Evolutionary conservation across 148 eudicot species (phyloP), one percentile per base, ranked within the genome.

Genomic region (Euryodendron excelsum): DNA sequence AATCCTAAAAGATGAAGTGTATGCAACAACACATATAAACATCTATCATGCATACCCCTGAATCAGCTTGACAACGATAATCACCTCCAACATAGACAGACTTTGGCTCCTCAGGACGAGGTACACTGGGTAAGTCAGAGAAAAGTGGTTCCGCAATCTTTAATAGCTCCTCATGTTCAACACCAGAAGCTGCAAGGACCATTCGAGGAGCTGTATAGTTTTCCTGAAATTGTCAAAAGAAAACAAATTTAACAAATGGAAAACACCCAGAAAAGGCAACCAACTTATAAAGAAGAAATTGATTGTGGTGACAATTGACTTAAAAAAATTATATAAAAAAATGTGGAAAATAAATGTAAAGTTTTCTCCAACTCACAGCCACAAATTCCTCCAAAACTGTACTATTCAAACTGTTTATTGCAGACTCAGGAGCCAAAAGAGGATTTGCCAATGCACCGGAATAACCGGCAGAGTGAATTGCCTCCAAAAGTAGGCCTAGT

Each of bases 171-270:
- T 89, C 92, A 73, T 93, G 99, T 64, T 93, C 95, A 82, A 96
- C 98, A 69, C 99, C 99, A 59, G 93, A 90, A 77, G 99, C 97
- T 81, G 97, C 93, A 88, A 96, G 96, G 23, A 93, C 97, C 87
- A 96, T 88, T 74, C 97, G 86, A 25, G 97, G 85, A 80, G 93
- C 99, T 78, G 98, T 93, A 78, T 90, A 96, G 73, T 96, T 88
- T 75, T 88, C 91, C 98, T 96, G 84, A 76, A 74, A 82, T 73
- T 50, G 23, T 60, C 77, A 75, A 78, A 80, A 48, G 13, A 41
- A 71, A n/a, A 61, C 5, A 11, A 56, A 65, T 61, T 78, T 45
- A 41, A 64, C 25, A 34, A 45, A 60, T 27, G 75, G 25, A 72
- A 48, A 72, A n/a, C 4, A 25, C 18, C 33, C 6, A 53, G 47